These are phyloP conservation scores for Arthrinium phaeospermum DNA, from an alignment of 2,329 filamentous ascomycete species.

Conservation along the genomic window DNA sequence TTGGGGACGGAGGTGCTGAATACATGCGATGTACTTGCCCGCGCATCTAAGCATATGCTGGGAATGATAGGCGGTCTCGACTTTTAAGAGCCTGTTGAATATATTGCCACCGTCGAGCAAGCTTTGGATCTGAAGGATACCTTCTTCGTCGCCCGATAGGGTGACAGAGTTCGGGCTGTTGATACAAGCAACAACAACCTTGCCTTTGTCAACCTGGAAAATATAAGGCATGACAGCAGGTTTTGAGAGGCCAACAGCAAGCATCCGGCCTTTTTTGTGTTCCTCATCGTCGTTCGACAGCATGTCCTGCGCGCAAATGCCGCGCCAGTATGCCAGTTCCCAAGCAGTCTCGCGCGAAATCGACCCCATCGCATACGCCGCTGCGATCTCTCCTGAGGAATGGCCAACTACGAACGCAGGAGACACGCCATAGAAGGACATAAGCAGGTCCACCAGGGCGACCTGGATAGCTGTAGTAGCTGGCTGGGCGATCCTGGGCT, in stretches of 20 bases:
- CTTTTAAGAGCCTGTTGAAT: slow-evolving; percentile 29
- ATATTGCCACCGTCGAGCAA: slow-evolving; percentile 26
- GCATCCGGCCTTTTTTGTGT: slow-evolving; percentile 28
- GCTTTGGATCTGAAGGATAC: slow-evolving; percentile 26
- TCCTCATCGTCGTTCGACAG: background rate
- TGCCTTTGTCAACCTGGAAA: slow-evolving; percentile 20
- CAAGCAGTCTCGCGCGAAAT: slow-evolving; percentile 34
- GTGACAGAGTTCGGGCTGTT: slow-evolving; percentile 33
- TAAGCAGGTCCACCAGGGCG: slow-evolving; percentile 38
- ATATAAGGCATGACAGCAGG: slow-evolving; percentile 25
- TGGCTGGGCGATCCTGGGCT: slow-evolving; percentile 40
- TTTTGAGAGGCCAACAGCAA: slow-evolving; percentile 29
- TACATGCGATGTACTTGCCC: slow-evolving; percentile 31
- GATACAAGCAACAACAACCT: slow-evolving; percentile 31
- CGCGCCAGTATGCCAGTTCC: slow-evolving; percentile 32
- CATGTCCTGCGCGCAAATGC: slow-evolving; percentile 26
- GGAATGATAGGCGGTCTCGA: slow-evolving; percentile 37
- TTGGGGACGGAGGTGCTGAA: slow-evolving; percentile 28
- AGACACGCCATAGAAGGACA: slow-evolving; percentile 29
- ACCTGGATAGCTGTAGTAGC: slow-evolving; percentile 39
- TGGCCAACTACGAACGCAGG: slow-evolving; percentile 39
- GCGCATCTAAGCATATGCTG: slow-evolving; percentile 40
- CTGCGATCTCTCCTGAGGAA: slow-evolving; percentile 44
- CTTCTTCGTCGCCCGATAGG: slow-evolving; percentile 31
- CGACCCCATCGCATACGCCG: slow-evolving; percentile 35